Conservation (phyloP, 441 rosid species). For the Erodium moschatum region DNA sequence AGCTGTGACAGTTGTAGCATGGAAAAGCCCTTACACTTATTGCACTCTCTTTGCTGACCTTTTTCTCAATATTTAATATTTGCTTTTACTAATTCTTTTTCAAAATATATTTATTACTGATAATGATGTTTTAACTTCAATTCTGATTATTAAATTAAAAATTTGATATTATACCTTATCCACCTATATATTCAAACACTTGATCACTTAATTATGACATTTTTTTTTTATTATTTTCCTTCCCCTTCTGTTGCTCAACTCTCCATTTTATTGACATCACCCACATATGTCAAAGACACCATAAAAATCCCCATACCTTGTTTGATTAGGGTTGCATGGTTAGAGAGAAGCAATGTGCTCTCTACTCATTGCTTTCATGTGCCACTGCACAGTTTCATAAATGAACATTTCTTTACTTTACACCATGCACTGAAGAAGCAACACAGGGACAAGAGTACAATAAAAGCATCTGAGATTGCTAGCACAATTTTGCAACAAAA, state of each 20-base stretch:
- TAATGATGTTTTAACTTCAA: no score
- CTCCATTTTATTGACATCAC: background rate
- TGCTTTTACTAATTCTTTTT: no score
- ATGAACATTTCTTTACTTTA: background rate
- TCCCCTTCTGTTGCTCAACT: no score
- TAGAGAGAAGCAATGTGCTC: background rate
- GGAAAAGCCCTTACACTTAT: background rate
- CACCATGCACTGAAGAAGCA: background rate
- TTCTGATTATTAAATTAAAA: no score
- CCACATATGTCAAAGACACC: background rate
- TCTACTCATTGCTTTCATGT: conserved; percentile 2
- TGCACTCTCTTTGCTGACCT: background rate
- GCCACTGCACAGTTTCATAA: background rate
- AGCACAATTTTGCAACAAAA: background rate
- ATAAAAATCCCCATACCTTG: background rate
- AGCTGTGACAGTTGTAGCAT: conserved; percentile 8
- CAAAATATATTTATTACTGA: no score
- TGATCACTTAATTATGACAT: no score
- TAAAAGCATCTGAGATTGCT: background rate
- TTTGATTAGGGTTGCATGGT: background rate
- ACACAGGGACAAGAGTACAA: background rate
- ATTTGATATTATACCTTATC: no score
- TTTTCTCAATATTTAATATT: no score
- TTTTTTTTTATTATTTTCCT: no score
- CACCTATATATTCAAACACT: no score